These are phyloP conservation scores for Solanum acaule DNA, from an alignment of 257 asterid species.

Conservation along the genomic window DNA sequence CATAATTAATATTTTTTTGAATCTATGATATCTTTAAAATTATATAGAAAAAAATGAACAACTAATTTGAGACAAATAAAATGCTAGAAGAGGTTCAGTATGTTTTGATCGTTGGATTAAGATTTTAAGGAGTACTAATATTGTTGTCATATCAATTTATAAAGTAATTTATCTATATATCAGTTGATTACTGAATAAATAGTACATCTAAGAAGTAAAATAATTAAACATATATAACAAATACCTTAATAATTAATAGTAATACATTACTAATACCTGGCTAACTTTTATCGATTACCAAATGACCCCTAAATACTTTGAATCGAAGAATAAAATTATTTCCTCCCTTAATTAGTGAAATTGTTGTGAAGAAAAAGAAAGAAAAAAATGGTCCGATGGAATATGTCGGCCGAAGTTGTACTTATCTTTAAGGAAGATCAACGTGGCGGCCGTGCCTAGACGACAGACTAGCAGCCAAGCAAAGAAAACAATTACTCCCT, in stretches of 20 bases:
- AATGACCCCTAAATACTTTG: background rate
- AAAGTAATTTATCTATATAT: no score
- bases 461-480: slow-evolving; percentile 40
- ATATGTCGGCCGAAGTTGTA: slow-evolving; percentile 54
- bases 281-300: no score
- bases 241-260: background rate
- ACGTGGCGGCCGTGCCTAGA: slow-evolving; percentile 55
- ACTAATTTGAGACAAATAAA: no score
- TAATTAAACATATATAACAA: no score
- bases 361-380: background rate
- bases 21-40: no score
- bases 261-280: background rate
- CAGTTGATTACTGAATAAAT: no score
- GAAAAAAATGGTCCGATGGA: background rate
- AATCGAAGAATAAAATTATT: background rate
- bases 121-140: background rate
- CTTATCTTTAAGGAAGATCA: slow-evolving; percentile 29
- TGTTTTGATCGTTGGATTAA: background rate
- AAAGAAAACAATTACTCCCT: background rate
- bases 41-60: no score
- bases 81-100: background rate
- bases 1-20: no score
- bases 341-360: background rate
- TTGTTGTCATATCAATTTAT: no score
- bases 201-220: no score